These are phyloP conservation scores for Lasiodiplodia sp. DNA, from an alignment of 2,329 filamentous ascomycete genomes.

Conservation along the genomic window DNA sequence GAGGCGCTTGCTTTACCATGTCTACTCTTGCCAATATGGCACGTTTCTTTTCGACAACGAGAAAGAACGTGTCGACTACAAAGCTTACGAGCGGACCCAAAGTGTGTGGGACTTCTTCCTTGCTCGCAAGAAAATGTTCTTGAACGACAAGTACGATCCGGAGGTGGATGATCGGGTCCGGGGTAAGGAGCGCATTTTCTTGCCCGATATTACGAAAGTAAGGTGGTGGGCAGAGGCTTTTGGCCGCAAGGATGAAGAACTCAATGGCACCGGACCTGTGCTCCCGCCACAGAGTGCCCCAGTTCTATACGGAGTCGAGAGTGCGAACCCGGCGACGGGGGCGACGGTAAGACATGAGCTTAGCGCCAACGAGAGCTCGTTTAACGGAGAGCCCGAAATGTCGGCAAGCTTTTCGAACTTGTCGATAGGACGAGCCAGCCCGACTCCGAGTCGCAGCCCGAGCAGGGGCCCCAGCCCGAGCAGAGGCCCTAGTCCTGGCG, in stretches of 20 bases:
- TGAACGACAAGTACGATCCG: conserved; percentile 80
- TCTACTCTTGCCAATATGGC: conserved; percentile 95
- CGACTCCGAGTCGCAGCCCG: conserved; percentile 37
- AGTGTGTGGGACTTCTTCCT: conserved; percentile 98
- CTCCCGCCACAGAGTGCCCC: conserved; percentile 37
- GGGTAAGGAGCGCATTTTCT: conserved; percentile 82
- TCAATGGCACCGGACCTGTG: conserved; percentile 71
- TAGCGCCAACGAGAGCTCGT: conserved; percentile 36
- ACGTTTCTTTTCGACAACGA: conserved; percentile 97
- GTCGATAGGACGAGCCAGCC: conserved; percentile 38
- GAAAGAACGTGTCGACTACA: conserved; percentile 78
- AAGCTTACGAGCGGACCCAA: conserved; percentile 73
- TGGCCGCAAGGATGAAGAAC: conserved; percentile 85
- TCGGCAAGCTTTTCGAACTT: conserved; percentile 43
- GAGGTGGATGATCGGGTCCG: conserved; percentile 78
- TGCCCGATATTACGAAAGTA: conserved; percentile 79
- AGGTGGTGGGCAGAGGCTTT: conserved; percentile 95
- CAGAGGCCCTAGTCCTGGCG: not conserved
- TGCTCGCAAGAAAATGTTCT: conserved; percentile 78
- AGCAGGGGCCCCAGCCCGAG: not conserved
- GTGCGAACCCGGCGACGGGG: conserved; percentile 42
- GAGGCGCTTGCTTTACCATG: conserved; percentile 85
- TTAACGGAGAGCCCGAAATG: conserved; percentile 32
- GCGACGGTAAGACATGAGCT: conserved; percentile 37
- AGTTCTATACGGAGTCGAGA: conserved; percentile 46